phyloP scores from a whole-genome alignment of 2,329 filamentous ascomycete species.

The Neoscytalidium dimidiatum region DNA sequence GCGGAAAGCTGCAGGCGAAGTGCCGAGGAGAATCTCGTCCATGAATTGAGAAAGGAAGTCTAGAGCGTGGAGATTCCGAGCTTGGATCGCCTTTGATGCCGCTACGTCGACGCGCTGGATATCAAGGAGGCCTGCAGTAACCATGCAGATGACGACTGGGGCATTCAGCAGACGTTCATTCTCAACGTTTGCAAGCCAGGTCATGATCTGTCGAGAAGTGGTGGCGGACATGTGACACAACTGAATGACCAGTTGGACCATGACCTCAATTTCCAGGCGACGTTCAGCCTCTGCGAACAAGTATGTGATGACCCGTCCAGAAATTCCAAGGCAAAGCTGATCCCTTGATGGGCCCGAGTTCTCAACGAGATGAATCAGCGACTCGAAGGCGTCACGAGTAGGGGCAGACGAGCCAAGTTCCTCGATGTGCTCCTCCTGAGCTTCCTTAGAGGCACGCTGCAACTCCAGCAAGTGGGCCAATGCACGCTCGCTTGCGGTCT shows the following conservation, averaged over 20 bases:
- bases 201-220: conserved; percentile 56
- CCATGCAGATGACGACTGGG: conserved; percentile 60
- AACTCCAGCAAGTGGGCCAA: conserved; percentile 58
- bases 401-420: conserved; percentile 57
- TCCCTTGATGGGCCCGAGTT: conserved; percentile 57
- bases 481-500: conserved; percentile 56
- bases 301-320: conserved; percentile 57
- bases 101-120: conserved; percentile 62
- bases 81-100: conserved; percentile 70
- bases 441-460: conserved; percentile 57
- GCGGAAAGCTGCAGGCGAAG: conserved; percentile 75
- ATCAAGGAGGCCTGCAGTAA: conserved; percentile 62
- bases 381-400: conserved; percentile 60
- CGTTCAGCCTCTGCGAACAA: conserved; percentile 58
- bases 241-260: conserved; percentile 62
- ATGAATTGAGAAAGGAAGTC: conserved; percentile 80
- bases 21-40: conserved; percentile 75
- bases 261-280: conserved; percentile 63
- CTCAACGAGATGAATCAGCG: conserved; percentile 57
- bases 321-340: conserved; percentile 56
- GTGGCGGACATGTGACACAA: conserved; percentile 63
- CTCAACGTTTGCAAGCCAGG: conserved; percentile 53
- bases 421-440: conserved; percentile 59
- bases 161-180: conserved; percentile 63
- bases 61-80: conserved; percentile 70